Percentiles rank a stretch among this genome's conserved stretches.
Evolutionary conservation across 2,329 filamentous ascomycete species (phyloP).

Genomic region (Xylariaceae sp.): DNA sequence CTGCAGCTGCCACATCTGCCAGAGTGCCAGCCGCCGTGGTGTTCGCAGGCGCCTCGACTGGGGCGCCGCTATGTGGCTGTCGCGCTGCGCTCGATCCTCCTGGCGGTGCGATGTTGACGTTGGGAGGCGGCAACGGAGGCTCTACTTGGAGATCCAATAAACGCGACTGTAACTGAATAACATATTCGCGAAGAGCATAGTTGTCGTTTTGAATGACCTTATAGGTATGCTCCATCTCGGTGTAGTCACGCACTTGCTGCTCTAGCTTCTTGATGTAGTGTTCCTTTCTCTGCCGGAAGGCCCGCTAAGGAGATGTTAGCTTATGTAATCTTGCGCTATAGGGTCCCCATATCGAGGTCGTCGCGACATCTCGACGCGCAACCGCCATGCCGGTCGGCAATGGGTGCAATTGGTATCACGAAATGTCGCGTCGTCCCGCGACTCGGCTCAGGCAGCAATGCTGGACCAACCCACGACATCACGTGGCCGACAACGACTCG

Average conservation of each 20-base stretch:
- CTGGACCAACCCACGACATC: not conserved
- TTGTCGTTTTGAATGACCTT: slow-evolving; percentile 85
- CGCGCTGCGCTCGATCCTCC: slow-evolving; percentile 21
- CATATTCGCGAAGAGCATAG: slow-evolving; percentile 85
- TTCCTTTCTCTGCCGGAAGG: slow-evolving; percentile 96
- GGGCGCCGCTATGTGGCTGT: slow-evolving; percentile 23
- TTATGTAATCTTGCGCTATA: not conserved
- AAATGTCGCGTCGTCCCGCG: not conserved
- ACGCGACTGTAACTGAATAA: slow-evolving; percentile 81
- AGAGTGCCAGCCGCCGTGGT: slow-evolving; percentile 30
- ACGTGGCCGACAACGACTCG: slow-evolving; percentile 1
- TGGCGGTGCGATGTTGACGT: slow-evolving; percentile 61
- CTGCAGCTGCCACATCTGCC: slow-evolving; percentile 34
- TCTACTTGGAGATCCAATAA: slow-evolving; percentile 80
- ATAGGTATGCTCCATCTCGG: slow-evolving; percentile 67
- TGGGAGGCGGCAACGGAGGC: slow-evolving; percentile 75
- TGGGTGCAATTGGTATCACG: not conserved
- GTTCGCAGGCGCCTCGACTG: slow-evolving; percentile 20
- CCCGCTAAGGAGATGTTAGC: slow-evolving; percentile 55
- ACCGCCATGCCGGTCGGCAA: not conserved
- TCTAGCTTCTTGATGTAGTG: slow-evolving; percentile 97
- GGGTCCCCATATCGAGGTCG: not conserved
- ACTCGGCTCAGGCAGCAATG: not conserved
- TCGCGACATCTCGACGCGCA: not conserved
- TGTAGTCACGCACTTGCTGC: slow-evolving; percentile 80